A percentile compares a stretch with the other conserved stretches of the same genome.
phyloP scores from a whole-genome alignment of 805 yeast species.

The Spathaspora boniae region DNA sequence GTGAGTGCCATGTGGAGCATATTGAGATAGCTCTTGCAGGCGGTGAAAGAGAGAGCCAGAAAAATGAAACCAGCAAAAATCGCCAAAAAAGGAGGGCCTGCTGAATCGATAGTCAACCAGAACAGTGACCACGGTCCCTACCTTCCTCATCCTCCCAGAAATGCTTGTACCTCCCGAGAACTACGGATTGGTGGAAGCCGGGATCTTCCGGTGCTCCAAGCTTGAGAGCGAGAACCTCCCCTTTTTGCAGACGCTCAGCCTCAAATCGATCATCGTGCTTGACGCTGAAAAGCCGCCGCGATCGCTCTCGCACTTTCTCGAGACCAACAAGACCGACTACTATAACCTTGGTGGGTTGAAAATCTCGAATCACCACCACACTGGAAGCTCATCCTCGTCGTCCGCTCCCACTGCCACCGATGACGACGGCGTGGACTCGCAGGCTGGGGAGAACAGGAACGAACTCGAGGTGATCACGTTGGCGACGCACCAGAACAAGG shows the following conservation, averaged over 20 bases:
- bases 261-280: conserved; percentile 66
- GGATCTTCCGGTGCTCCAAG: conserved; percentile 75
- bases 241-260: conserved; percentile 68
- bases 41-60: background rate
- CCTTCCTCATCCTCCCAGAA: background rate
- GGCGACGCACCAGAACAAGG: conserved; percentile 30
- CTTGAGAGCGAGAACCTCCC: conserved; percentile 74
- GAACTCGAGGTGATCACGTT: conserved; percentile 20
- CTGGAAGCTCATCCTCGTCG: conserved; percentile 26
- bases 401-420: conserved; percentile 19
- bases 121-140: too few species aligned
- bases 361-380: conserved; percentile 34
- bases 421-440: conserved; percentile 10
- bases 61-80: background rate
- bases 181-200: conserved; percentile 87
- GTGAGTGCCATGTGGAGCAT: background rate
- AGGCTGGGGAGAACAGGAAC: background rate
- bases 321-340: conserved; percentile 50
- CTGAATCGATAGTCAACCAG: conserved; percentile 1
- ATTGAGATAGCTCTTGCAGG: background rate
- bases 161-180: conserved; percentile 94
- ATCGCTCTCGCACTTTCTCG: conserved; percentile 62
- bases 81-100: background rate
- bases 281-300: conserved; percentile 87
- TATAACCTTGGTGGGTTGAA: conserved; percentile 44